A percentile compares a stretch with the other conserved stretches of the same genome.
Conservation (phyloP, 176 grass and related monocot species). For the Hyparrhenia diplandra region DNA sequence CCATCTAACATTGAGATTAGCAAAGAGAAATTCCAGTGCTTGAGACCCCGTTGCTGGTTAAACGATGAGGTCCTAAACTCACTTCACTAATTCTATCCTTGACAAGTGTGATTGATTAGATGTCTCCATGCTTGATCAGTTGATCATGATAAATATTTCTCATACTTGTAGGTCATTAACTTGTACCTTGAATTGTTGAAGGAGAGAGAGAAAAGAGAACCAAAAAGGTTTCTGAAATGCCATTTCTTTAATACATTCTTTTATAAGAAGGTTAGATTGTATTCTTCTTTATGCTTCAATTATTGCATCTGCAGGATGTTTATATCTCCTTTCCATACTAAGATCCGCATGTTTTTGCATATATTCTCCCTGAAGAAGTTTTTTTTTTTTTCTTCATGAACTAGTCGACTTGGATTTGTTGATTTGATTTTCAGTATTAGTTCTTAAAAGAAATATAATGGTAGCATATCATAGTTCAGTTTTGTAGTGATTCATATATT, state of each 20-base stretch:
- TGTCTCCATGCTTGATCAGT: constrained; percentile 14
- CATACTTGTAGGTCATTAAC: constrained; percentile 73
- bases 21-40: constrained; percentile 65
- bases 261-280: constrained; percentile 80
- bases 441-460: not conserved
- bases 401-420: not conserved
- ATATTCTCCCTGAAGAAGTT: not conserved
- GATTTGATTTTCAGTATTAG: not conserved
- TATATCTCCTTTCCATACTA: not conserved
- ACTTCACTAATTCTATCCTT: not conserved
- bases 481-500: not conserved
- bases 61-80: constrained; percentile 66
- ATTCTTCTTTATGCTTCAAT: constrained; percentile 12
- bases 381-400: not conserved
- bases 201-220: constrained; percentile 69
- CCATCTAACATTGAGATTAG: constrained; percentile 78
- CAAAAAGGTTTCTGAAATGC: constrained; percentile 63
- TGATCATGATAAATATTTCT: constrained; percentile 20
- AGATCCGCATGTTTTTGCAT: not conserved
- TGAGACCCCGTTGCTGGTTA: constrained; percentile 67
- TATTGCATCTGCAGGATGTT: not conserved
- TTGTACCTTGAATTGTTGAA: constrained; percentile 88
- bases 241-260: constrained; percentile 99
- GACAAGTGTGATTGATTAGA: not conserved
- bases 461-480: constrained; percentile 8